Evolutionary conservation across 1,284 basidiomycete species (phyloP), one percentile per base, ranked within the genome.

Genomic region (Cystobasidiaceae sp.): DNA sequence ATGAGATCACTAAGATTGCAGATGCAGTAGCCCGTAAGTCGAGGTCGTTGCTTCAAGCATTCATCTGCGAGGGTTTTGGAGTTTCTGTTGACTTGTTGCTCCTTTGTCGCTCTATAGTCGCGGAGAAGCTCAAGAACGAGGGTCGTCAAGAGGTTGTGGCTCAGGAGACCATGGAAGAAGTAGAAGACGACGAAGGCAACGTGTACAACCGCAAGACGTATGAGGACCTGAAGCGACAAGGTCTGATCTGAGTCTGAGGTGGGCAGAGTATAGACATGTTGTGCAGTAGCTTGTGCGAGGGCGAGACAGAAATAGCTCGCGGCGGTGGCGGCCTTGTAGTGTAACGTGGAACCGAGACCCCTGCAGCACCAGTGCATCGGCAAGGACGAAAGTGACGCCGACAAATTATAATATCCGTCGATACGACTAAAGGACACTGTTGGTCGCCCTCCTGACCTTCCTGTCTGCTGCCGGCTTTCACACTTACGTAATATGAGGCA

Each of bases 111-210:
- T 13, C 17, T 41, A n/a, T 72, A 94, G 91, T 97, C 69, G 93
- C 93, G 13, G 93, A 97, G 74, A 93, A 93, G 76, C 82, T 97
- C 68, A 97, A 97, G 78, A 86, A 86, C 68, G 93, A 97, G 78
- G 93, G 93, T 21, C 82, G 88, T 28, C 86, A 90, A 72, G 93
- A 97, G 76, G 87, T 94, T 64, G 87, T 88, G 66, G 86, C 89
- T 75, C 86, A 89, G 72, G 91, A 96, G 77, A 90, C 89, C 27
- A 93, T 93, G 82, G 93, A 97, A 77, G 93, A 97, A 77, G 83
- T 96, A 30, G 93, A 97, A 76, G 93, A 97, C 76, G 90, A 91
- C 34, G 93, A 97, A 74, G 93, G 93, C 15, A 97, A 97, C 72
- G 93, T 97, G 63, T 93, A 93, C 77, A 71, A 73, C 68, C 63